phyloP scores from a whole-genome alignment of 106 monocot genomes.

The Dactylorhiza incarnata region DNA sequence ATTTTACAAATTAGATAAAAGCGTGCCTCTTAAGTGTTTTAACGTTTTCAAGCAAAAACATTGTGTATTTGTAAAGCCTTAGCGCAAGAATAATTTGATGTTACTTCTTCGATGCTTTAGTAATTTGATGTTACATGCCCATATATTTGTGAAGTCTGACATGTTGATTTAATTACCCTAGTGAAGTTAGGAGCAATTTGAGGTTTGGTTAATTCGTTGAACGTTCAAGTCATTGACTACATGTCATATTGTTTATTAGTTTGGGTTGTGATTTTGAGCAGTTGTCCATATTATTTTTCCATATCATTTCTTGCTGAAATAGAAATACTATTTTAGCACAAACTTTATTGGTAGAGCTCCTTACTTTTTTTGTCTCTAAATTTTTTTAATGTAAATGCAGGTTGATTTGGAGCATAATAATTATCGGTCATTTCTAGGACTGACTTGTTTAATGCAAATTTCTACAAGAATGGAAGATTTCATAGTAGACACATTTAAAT shows the following conservation, averaged over 20 bases:
- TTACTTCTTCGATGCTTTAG: neutral
- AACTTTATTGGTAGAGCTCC: neutral
- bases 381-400: conserved; percentile 24
- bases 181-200: neutral
- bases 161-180: neutral
- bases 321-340: neutral
- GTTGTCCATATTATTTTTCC: neutral
- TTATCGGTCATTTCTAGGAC: conserved; percentile 92
- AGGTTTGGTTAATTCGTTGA: neutral
- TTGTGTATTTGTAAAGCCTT: neutral
- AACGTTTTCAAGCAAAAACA: neutral
- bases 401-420: conserved; percentile 99
- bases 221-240: neutral
- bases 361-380: neutral
- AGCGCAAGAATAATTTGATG: neutral
- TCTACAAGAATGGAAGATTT: conserved; percentile 95
- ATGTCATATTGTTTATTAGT: neutral
- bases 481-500: conserved; percentile 83
- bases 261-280: neutral
- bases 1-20: too few species aligned
- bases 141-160: too few species aligned
- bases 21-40: neutral
- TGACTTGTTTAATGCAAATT: conserved; percentile 99
- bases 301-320: neutral
- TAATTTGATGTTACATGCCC: neutral